Evolutionary conservation across 805 yeast species (phyloP).

Genomic region (Komagataella mondaviorum): DNA sequence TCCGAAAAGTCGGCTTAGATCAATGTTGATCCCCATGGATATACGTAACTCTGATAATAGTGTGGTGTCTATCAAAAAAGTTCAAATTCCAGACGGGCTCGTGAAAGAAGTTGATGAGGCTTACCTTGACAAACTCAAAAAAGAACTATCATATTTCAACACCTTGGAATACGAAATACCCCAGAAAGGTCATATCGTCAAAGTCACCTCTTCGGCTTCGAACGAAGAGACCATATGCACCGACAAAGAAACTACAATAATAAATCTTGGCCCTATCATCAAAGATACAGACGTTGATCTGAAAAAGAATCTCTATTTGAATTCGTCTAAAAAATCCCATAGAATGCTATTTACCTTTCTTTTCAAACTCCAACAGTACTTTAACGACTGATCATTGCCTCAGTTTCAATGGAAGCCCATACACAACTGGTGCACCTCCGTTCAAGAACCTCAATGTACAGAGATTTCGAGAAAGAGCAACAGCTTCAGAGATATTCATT

Average conservation of each 20-base stretch:
- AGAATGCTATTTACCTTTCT: background rate
- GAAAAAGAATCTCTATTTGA: background rate
- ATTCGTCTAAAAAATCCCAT: background rate
- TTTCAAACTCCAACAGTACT: background rate
- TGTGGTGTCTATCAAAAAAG: background rate
- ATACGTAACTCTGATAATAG: background rate
- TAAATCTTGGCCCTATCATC: background rate
- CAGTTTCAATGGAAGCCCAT: conserved; percentile 61
- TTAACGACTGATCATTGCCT: background rate
- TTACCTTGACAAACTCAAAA: background rate
- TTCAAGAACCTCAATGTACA: conserved; percentile 68
- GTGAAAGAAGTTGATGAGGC: background rate
- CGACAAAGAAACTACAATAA: background rate
- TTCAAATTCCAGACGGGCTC: background rate
- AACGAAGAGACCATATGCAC: background rate
- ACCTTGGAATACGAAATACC: background rate
- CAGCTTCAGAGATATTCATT: conserved; percentile 37
- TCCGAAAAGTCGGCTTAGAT: background rate
- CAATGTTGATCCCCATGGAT: background rate
- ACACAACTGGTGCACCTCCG: conserved; percentile 87
- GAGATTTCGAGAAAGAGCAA: conserved; percentile 43
- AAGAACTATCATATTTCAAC: background rate
- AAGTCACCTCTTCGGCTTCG: background rate
- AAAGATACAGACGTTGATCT: background rate
- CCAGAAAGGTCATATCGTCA: background rate